Evolutionary conservation across 108 stramenopile species (phyloP), one percentile per base, ranked within the genome.

Genomic region (Nitzschia sp.): DNA sequence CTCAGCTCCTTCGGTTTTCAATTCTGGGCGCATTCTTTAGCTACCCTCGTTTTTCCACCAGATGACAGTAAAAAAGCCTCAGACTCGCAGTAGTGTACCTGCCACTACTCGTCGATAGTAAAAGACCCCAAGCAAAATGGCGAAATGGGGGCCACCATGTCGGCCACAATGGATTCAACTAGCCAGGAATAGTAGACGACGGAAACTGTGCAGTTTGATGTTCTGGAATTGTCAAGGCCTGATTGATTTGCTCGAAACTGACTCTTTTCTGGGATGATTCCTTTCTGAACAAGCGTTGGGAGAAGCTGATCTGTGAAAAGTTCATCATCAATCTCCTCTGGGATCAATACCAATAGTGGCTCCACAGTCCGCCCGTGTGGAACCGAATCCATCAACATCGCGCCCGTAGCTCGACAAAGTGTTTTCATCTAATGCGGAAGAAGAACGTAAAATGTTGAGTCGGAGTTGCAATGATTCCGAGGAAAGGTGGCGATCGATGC

Each of bases 141-240:
- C 38, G 48, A 19, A 29, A 29, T 25, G 5, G 55, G 55, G 5
- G 55, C 55, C 23, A 57, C 30, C 28, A 33, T 33, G 28, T 29
- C 28, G 13, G 28, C 55, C 30, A 11, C 28, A 29, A 57, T 25
- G 13, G 55, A 57, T 29, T 57, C 26, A 16, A 57, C 28, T 3
- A 57, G 8, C 55, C 55, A 57, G n/a, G 55, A 57, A 33, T 29
- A 25, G 31, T 57, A 57, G 26, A 57, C 30, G 15, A 57, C 11
- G 8, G 28, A 16, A 33, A 57, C 21, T 29, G 6, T 53, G n/a
- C 13, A 45, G 16, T 45, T n/a, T 41, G 6, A 9, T 13, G 38
- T 13, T 41, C 38, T 41, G 38, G 13, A 41, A 13, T 9, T 41
- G 9, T 6, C 38, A 13, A 13, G 13, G 38, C 38, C n/a, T n/a